Evolutionary conservation across 1,284 basidiomycete species (phyloP).

Genomic region (Ganoderma sinense): DNA sequence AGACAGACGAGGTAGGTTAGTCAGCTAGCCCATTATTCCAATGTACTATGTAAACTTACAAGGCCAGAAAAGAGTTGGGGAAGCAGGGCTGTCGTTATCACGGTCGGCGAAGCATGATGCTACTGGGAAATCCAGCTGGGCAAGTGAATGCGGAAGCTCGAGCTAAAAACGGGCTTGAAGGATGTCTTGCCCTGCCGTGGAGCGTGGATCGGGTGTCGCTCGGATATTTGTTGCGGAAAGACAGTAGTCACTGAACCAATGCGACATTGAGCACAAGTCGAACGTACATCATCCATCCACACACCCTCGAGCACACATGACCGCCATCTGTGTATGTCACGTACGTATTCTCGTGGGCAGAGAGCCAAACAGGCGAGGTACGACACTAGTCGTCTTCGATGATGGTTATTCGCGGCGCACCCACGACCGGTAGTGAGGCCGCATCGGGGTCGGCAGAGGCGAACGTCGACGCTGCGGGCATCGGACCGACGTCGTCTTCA

Average conservation of each 20-base stretch:
- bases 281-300: slow-evolving; percentile 18
- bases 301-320: slow-evolving; percentile 11
- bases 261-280: slow-evolving; percentile 17
- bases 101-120: neutral
- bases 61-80: neutral
- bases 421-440: slow-evolving; percentile 39
- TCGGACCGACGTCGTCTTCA: slow-evolving; percentile 40
- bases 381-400: slow-evolving; percentile 55
- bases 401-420: slow-evolving; percentile 53
- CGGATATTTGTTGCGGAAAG: slow-evolving; percentile 10
- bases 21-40: neutral
- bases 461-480: slow-evolving; percentile 24
- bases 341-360: neutral
- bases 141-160: slow-evolving; percentile 10
- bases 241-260: slow-evolving; percentile 14
- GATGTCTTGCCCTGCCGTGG: neutral
- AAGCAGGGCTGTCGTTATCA: slow-evolving; percentile 9
- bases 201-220: neutral
- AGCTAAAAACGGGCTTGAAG: slow-evolving; percentile 3
- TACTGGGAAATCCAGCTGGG: neutral
- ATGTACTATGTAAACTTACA: neutral
- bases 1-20: neutral
- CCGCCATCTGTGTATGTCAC: slow-evolving; percentile 6
- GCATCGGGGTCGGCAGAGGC: slow-evolving; percentile 21
- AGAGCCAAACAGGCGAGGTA: neutral